Evolutionary conservation across 441 rosid genomes (phyloP).

Genomic region (Manihot esculenta): DNA sequence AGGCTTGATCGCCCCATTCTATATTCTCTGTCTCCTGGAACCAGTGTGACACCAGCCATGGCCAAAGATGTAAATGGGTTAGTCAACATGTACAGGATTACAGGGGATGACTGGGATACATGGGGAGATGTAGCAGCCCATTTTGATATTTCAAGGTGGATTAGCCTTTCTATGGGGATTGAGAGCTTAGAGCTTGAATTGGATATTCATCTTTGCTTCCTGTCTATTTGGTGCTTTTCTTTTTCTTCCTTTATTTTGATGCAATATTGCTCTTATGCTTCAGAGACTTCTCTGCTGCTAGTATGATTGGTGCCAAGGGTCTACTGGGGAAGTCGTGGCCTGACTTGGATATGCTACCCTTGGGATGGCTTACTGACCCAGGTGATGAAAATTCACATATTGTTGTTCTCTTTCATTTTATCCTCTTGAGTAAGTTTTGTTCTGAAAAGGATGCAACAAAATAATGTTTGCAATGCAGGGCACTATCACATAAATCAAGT

Average conservation of each 20-base stretch:
- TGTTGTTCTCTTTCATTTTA: conserved; percentile 10
- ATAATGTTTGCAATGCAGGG: background rate
- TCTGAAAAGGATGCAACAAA: conserved; percentile 1
- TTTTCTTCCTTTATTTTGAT: conserved; percentile 14
- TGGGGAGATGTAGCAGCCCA: conserved; percentile 81
- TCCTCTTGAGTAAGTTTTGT: conserved; percentile 9
- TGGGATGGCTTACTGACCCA: conserved; percentile 89
- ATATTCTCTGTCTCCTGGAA: conserved; percentile 92
- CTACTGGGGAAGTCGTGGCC: conserved; percentile 86
- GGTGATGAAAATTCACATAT: conserved; percentile 38
- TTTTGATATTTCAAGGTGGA: conserved; percentile 77
- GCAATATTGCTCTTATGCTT: conserved; percentile 18
- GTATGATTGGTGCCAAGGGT: conserved; percentile 67
- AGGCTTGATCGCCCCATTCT: conserved; percentile 62
- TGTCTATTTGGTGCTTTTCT: conserved; percentile 9
- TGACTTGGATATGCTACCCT: conserved; percentile 85
- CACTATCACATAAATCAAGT: background rate
- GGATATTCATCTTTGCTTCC: conserved; percentile 5
- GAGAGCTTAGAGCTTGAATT: conserved; percentile 9
- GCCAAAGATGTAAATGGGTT: conserved; percentile 66
- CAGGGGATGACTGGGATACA: conserved; percentile 93
- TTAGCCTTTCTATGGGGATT: conserved; percentile 14
- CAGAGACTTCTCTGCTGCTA: conserved; percentile 65
- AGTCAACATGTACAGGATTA: conserved; percentile 84
- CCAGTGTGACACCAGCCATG: conserved; percentile 76